phyloP scores from a whole-genome alignment of 805 yeast genomes.

The Cephaloascus albidus region DNA sequence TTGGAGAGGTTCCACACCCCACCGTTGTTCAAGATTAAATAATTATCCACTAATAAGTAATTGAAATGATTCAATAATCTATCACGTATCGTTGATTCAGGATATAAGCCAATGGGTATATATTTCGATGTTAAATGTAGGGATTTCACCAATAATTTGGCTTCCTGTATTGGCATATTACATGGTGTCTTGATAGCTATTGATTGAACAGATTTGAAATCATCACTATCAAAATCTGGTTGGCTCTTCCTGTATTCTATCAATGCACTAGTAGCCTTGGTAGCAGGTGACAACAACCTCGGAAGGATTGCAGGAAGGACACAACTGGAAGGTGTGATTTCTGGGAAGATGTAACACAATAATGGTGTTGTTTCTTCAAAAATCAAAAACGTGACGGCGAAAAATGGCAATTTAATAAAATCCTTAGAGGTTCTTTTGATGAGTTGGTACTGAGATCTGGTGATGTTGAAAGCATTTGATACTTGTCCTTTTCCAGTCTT shows the following conservation, averaged over 20 bases:
- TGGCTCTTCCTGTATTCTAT: constrained; percentile 4
- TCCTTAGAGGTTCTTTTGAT: constrained; percentile 42
- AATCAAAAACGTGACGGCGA: constrained; percentile 33
- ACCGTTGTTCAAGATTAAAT: constrained; percentile 27
- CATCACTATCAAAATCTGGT: constrained; percentile 4
- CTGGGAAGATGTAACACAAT: constrained; percentile 43
- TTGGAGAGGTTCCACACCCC: constrained; percentile 37
- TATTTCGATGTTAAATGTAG: constrained; percentile 29
- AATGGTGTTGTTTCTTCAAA: constrained; percentile 49
- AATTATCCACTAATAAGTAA: constrained; percentile 45
- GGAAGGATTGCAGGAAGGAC: constrained; percentile 37
- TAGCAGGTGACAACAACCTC: constrained; percentile 17
- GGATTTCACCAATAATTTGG: constrained; percentile 22
- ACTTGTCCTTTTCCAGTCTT: constrained; percentile 14
- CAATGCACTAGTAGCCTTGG: constrained; percentile 7
- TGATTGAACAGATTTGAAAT: constrained; percentile 7
- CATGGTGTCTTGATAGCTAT: constrained; percentile 36
- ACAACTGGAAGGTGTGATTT: constrained; percentile 51
- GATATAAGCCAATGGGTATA: constrained; percentile 27
- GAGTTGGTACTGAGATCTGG: constrained; percentile 41
- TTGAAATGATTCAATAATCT: constrained; percentile 28
- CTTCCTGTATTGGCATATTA: constrained; percentile 28
- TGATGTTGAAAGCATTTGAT: constrained; percentile 21
- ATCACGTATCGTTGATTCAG: constrained; percentile 23
- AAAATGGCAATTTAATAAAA: constrained; percentile 42